Base-by-base conservation (phyloP, 345 rosid genomes). In the Dovyalis caffra region DNA sequence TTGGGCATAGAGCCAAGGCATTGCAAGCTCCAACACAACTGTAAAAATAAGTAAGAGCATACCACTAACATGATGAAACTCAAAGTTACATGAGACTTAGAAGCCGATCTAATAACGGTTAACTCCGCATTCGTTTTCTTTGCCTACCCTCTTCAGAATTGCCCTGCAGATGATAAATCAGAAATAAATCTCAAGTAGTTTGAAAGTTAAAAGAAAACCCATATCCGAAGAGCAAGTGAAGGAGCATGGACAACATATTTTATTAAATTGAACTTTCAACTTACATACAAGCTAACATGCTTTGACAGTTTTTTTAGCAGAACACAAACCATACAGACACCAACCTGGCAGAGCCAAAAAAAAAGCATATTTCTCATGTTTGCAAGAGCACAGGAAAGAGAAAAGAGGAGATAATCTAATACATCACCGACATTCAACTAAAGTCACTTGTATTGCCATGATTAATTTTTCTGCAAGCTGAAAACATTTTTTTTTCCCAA, bases 41-140 rank as follows among this genome's bases (percentile, higher is more conserved):
- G 28, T 74, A 64, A 72, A 77, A 72, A 33, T 26, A 64, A 60
- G 69, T 29, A 79, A 70, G 80, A 61, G 78, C 83, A 74, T 83
- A 82, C 82, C 76, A 60, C 80, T 84, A 82, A 58, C 53, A 69
- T 66, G 64, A 75, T 21, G 73, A 65, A 79, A 68, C 77, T 74
- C 78, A 73, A 76, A 34, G 82, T 79, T 84, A 87, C 81, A 83
- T 61, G 77, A 77, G 79, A 79, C 80, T 82, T 73, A 64, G 71
- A 81, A 71, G 63, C 86, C 64, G 61, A 76, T 84, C 81, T 77
- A 83, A 21, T 68, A 43, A 61, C 65, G 74, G 80, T 83, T 83
- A 95, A 81, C 87, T 88, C 86, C 90, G 86, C 86, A 89, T 68
- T 76, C 86, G 76, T 80, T 89, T 93, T 79, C 90, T 89, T 70